Evolutionary conservation across 78 protist species (phyloP).

Genomic region (Dictyostelium intermedium): DNA sequence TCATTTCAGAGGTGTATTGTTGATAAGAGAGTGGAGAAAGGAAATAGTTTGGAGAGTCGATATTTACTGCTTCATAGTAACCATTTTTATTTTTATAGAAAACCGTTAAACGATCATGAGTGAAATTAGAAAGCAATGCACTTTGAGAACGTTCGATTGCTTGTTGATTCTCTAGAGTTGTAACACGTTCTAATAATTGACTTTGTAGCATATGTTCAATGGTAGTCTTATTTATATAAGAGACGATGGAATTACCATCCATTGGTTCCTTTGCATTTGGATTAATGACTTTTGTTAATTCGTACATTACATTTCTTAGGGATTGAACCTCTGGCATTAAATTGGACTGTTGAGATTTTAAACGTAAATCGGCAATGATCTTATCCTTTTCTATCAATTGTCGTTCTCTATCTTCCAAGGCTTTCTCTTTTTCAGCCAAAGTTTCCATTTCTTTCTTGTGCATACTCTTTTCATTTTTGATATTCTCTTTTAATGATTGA

Average conservation of each 20-base stretch:
- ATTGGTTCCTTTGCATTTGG: background rate
- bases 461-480: background rate
- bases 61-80: slow-evolving; percentile 42
- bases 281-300: background rate
- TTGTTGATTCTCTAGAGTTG: background rate
- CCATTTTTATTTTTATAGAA: background rate
- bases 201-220: background rate
- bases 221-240: background rate
- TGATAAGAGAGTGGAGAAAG: slow-evolving; percentile 24
- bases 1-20: slow-evolving; percentile 8
- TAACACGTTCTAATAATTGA: background rate
- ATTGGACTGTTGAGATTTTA: background rate
- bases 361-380: background rate
- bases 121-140: slow-evolving; percentile 20
- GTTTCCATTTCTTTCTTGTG: background rate
- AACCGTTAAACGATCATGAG: background rate
- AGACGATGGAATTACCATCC: background rate
- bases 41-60: slow-evolving; percentile 38
- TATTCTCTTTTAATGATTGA: background rate
- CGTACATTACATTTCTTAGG: background rate
- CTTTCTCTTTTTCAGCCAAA: background rate
- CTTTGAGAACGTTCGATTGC: background rate
- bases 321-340: slow-evolving; percentile 11
- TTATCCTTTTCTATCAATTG: background rate
- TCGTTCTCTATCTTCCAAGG: background rate